Evolutionary conservation across 192 early-diverging fungal species (phyloP).

Genomic region (Coemansia sp.): DNA sequence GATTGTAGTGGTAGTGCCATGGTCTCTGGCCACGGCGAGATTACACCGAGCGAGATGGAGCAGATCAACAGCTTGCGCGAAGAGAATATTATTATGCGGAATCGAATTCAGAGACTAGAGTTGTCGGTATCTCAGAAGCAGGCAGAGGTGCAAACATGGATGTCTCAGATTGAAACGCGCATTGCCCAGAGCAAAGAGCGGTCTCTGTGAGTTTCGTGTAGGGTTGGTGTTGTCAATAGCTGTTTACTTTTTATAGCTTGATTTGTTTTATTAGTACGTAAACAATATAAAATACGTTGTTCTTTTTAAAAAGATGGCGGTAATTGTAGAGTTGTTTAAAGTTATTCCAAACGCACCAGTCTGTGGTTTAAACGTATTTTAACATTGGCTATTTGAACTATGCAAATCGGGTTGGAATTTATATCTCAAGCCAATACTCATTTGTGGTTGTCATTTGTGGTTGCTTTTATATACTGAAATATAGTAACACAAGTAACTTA

Average conservation of each 20-base stretch:
- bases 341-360: no score
- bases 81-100: constrained; percentile 36
- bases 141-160: constrained; percentile 43
- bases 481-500: no score
- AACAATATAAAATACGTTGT: no score
- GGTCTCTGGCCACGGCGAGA: constrained; percentile 26
- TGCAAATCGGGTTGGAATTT: no score
- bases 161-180: constrained; percentile 38
- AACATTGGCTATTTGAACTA: no score
- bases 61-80: constrained; percentile 34
- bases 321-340: no score
- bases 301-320: no score
- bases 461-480: no score
- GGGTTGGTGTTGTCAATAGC: background rate
- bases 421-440: no score
- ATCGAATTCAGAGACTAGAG: constrained; percentile 42
- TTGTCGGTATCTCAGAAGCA: constrained; percentile 40
- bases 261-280: background rate
- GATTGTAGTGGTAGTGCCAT: constrained; percentile 17
- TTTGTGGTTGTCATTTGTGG: no score
- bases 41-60: constrained; percentile 20
- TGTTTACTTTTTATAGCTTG: background rate
- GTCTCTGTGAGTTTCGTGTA: background rate
- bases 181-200: constrained; percentile 7
- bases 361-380: no score